Evolutionary conservation across 495 filamentous ascomycete species (phyloP), one percentile per base, ranked within the genome.

Genomic region (Hypoxylon crocopeplum): DNA sequence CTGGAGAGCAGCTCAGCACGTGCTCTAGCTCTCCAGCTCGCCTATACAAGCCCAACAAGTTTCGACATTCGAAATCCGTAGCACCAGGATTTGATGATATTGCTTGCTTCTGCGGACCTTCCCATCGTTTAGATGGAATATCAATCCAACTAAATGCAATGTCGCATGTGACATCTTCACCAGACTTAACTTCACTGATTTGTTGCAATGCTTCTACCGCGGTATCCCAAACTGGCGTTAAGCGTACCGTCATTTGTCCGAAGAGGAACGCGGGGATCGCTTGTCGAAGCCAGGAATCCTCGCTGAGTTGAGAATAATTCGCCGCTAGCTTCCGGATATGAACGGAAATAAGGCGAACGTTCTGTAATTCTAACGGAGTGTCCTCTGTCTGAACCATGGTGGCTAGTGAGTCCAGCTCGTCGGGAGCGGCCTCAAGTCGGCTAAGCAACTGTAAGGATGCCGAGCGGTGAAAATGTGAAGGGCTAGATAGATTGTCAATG

Each of bases 171-270:
- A 82, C 76, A 25, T 86, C 87, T 64, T 96, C 91, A 3, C 91
- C 91, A 33, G 69, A 74, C 29, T 86, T 83, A 20, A 79, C 79
- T 57, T 89, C 84, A 15, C 86, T 84, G 41, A 98, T 86, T 20
- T 86, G 80, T 60, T 89, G 88, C 67, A 98, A 71, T 12, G 87
- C 85, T 19, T 84, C 80, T 25, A 86, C 82, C 12, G 89, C 85
- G 59, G 96, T 91, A 58, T 96, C 90, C 89, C 92, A 96, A 16
- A 93, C 71, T 12, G 88, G 90, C 4, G 91, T 78, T 49, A 96
- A 76, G 57, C 87, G 89, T 42, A 93, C 86, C 3, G 92, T 94
- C 48, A 96, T 83, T 61, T 97, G 82, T 34, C 93, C 93, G 68
- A 97, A 97, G 64, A 89, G 87, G 62, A 92, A 97, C 11, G 85